Evolutionary conservation across 495 filamentous ascomycete genomes (phyloP).

Genomic region (Penicillium simplicissimum): DNA sequence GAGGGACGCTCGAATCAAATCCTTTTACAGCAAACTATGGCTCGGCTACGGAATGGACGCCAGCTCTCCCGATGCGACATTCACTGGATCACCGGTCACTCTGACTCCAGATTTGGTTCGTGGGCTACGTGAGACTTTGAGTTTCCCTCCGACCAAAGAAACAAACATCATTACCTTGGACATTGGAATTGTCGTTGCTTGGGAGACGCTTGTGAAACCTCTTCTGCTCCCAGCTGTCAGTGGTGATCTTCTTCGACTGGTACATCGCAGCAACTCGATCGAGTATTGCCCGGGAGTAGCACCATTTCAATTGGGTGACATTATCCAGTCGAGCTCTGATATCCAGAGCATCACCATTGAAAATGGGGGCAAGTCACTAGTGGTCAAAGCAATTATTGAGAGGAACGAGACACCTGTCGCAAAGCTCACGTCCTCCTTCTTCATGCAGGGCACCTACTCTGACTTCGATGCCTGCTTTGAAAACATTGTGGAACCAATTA

Average conservation of each 20-base stretch:
- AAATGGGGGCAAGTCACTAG: slow-evolving; percentile 4
- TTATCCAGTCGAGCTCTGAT: slow-evolving; percentile 14
- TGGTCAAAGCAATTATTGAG: background rate
- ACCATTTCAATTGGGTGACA: slow-evolving; percentile 31
- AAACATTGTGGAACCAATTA: background rate
- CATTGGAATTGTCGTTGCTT: slow-evolving; percentile 31
- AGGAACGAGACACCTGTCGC: background rate
- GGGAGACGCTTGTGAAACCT: slow-evolving; percentile 34
- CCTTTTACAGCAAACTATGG: background rate
- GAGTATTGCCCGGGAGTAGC: slow-evolving; percentile 20
- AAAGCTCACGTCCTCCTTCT: background rate
- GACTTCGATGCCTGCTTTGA: background rate
- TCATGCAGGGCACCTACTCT: background rate
- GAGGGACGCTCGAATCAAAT: background rate
- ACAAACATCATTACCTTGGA: slow-evolving; percentile 13
- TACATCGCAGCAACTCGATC: slow-evolving; percentile 35
- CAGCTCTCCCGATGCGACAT: background rate
- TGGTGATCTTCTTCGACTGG: slow-evolving; percentile 35
- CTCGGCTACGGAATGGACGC: background rate
- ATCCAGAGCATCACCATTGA: background rate
- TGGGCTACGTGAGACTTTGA: background rate
- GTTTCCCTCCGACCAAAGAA: background rate
- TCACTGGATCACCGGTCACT: background rate
- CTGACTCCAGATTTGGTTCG: background rate
- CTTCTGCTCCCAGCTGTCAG: slow-evolving; percentile 23